Conservation (phyloP, 768 basidiomycete species). For the Daedalea quercina region DNA sequence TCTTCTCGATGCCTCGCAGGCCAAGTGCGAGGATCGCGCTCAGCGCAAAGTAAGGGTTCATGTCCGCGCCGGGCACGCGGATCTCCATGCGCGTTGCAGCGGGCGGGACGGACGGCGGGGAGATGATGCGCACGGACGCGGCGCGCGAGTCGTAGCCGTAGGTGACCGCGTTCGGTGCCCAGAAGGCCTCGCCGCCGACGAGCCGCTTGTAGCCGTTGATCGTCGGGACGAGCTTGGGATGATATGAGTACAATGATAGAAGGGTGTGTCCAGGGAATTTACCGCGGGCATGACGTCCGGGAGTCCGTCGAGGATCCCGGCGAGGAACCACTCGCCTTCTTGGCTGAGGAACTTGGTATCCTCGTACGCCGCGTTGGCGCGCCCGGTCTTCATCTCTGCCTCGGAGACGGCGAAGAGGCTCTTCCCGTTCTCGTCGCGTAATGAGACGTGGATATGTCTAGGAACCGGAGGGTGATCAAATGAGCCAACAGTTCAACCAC, state of each 20-base stretch:
- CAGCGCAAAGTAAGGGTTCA: constrained; percentile 89
- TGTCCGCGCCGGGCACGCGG: constrained; percentile 93
- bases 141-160: constrained; percentile 96
- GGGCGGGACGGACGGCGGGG: constrained; percentile 80
- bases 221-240: constrained; percentile 67
- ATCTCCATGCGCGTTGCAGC: constrained; percentile 88
- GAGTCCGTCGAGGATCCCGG: constrained; percentile 84
- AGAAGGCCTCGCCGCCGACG: constrained; percentile 88
- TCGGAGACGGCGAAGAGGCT: constrained; percentile 78
- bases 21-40: constrained; percentile 86
- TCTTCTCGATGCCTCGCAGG: constrained; percentile 79
- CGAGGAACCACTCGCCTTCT: constrained; percentile 88
- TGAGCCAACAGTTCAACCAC: no score
- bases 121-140: constrained; percentile 87
- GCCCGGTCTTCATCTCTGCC: constrained; percentile 51
- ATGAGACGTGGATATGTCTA: constrained; percentile 89
- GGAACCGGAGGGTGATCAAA: not conserved
- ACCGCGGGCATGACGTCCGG: constrained; percentile 89
- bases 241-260: not conserved
- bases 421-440: constrained; percentile 58
- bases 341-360: constrained; percentile 84
- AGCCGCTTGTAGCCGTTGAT: constrained; percentile 98
- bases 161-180: constrained; percentile 89
- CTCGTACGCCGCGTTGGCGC: constrained; percentile 63
- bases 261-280: constrained; percentile 14